Base-by-base conservation (phyloP, 2,329 filamentous ascomycete species). In the Claviceps paspali region DNA sequence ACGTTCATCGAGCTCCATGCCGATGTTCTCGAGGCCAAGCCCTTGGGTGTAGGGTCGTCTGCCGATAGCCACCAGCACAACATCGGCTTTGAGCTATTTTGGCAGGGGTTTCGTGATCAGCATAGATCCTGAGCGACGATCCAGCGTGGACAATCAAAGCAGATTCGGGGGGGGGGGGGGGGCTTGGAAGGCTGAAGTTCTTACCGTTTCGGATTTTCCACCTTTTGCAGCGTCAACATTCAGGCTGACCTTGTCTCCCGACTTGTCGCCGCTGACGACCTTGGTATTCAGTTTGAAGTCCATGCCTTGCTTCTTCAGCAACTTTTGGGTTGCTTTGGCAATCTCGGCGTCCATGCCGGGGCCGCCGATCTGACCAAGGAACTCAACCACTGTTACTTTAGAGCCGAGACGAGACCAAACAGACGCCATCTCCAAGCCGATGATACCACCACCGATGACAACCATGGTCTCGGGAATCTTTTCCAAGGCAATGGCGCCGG, bases 281-380 rank as follows among this genome's bases (percentile, higher is more conserved):
- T 98, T 98, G 54, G 91, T 96, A 68, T 83, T 81, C 49, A 92
- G 77, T 77, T 93, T 95, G 74, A 98, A 98, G 56, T 94, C 91
- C 59, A 98, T 81, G 43, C 88, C 91, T 68, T 98, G 91, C 73
- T 94, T 96, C 59, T 76, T 76, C 47, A 98, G 75, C 45, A 93
- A 79, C 73, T 94, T 96, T 62, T 95, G 87, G 30, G 82, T 70
- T 53, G 76, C 68, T 71, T 96, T 98, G 55, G 87, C 75, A 52
- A 96, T 83, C 60, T 98, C 91, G 33, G 72, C 62, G 57, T 98
- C 91, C 91, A 98, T 98, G 51, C 91, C 91, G 34, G 91, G 91
- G 41, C 91, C 91, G 62, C 91, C 91, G 49, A 98, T 96, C 68
- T 95, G 87, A 53, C 79, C 76, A 40, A 98, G 70, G 66, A 91